Evolutionary conservation across 176 grass and related monocot species (phyloP).

Genomic region (Pontederia paniculata): DNA sequence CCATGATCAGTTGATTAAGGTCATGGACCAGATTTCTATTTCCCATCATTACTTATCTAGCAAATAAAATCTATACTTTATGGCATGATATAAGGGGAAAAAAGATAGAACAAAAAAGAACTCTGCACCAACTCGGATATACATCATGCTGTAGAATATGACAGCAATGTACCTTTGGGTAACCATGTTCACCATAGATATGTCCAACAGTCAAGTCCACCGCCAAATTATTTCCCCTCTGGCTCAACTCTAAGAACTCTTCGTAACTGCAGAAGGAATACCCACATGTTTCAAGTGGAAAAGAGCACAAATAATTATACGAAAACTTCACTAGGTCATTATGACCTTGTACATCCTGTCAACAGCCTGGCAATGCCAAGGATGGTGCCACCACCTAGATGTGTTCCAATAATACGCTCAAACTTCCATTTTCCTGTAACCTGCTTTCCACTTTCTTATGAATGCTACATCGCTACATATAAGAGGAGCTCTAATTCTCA

Average conservation of each 20-base stretch:
- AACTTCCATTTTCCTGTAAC: conserved; percentile 93
- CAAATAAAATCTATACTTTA: no score
- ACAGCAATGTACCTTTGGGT: conserved; percentile 54
- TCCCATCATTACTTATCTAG: no score
- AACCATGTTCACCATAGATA: conserved; percentile 88
- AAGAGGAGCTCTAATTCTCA: not conserved
- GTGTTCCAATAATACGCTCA: conserved; percentile 94
- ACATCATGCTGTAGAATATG: not conserved
- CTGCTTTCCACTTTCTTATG: conserved; percentile 32
- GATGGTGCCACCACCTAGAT: conserved; percentile 90
- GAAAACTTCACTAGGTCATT: not conserved
- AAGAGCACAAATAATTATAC: not conserved
- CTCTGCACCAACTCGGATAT: not conserved
- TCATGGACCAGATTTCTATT: no score
- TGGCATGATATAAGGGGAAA: no score
- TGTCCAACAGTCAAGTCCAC: conserved; percentile 95
- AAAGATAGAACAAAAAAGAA: no score
- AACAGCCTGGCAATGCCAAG: conserved; percentile 82
- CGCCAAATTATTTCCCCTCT: conserved; percentile 74
- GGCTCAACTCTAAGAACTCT: conserved; percentile 85
- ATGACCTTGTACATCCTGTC: conserved; percentile 77
- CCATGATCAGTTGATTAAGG: no score
- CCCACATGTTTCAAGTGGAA: conserved; percentile 4
- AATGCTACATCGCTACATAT: not conserved
- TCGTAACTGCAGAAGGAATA: conserved; percentile 51